A percentile compares a stretch with the other conserved stretches of the same genome.
Evolutionary conservation across 305 asterid species (phyloP).

Genomic region (Plantago coronopus): DNA sequence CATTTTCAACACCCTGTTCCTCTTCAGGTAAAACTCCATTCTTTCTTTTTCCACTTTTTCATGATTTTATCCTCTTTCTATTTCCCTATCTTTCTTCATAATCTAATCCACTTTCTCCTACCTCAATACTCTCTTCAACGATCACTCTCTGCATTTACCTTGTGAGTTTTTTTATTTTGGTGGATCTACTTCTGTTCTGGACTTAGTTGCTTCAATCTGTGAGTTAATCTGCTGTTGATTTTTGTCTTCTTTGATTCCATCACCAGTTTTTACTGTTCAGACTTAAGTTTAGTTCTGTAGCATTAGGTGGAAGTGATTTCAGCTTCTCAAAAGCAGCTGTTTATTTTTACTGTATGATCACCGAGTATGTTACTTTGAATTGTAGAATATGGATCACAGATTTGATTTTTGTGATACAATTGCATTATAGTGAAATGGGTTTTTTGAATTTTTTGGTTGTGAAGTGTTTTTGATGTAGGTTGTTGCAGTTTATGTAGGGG

Average conservation of each 20-base stretch:
- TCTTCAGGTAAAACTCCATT: slow-evolving; percentile 1
- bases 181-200: slow-evolving; percentile 1
- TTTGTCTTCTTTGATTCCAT: not conserved
- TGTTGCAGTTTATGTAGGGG: not conserved
- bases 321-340: not conserved
- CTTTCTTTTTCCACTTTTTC: slow-evolving; percentile 5
- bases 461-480: slow-evolving; percentile 1
- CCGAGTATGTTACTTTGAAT: not conserved
- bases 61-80: slow-evolving; percentile 1
- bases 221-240: not conserved
- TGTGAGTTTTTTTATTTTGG: not conserved
- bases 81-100: not conserved
- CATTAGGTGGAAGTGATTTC: not conserved
- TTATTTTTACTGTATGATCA: not conserved
- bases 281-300: slow-evolving; percentile 9
- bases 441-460: not conserved
- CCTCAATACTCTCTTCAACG: not conserved
- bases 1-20: not conserved
- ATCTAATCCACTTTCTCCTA: not conserved
- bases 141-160: slow-evolving; percentile 2
- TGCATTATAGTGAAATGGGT: not conserved
- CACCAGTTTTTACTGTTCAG: not conserved
- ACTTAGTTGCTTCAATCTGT: not conserved
- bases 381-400: slow-evolving; percentile 1
- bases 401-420: not conserved